These are phyloP conservation scores for Citrullus colocynthis DNA, from an alignment of 306 rosid species.

Conservation along the genomic window DNA sequence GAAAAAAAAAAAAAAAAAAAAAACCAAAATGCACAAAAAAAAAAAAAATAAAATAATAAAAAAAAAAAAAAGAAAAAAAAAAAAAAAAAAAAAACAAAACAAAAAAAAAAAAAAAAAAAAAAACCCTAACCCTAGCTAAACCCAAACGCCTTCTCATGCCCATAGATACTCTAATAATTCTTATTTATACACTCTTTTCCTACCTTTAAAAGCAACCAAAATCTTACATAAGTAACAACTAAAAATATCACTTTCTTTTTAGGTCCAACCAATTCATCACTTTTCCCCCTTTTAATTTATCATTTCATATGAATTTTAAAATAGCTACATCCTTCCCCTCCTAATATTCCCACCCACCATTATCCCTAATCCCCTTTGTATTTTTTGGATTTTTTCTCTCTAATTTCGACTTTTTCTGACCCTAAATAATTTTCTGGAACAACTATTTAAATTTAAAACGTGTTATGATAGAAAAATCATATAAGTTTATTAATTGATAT, in stretches of 20 bases:
- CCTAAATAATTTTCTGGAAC: not conserved
- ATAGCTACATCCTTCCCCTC: not conserved
- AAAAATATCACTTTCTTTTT: not conserved
- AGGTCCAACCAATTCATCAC: constrained; percentile 1
- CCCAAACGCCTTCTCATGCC: not conserved
- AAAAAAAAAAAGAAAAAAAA: constrained; percentile 5
- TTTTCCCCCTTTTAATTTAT: not conserved
- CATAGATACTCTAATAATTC: not conserved
- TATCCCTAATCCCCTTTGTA: constrained; percentile 7
- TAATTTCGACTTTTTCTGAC: constrained; percentile 2
- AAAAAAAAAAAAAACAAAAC: constrained; percentile 7
- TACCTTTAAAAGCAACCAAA: constrained; percentile 1
- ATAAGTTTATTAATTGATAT: no score
- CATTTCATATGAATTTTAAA: not conserved
- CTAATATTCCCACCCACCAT: constrained; percentile 14
- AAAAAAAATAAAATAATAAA: not conserved
- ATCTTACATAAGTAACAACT: not conserved
- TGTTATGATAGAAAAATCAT: no score
- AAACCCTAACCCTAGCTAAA: not conserved
- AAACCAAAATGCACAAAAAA: no score
- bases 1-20: constrained; percentile 5
- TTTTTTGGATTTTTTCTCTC: constrained; percentile 13
- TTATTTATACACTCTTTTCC: not conserved
- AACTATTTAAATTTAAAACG: no score
- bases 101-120: not conserved